Evolutionary conservation across 2,329 filamentous ascomycete genomes (phyloP).

Genomic region (Penicillium concentricum): DNA sequence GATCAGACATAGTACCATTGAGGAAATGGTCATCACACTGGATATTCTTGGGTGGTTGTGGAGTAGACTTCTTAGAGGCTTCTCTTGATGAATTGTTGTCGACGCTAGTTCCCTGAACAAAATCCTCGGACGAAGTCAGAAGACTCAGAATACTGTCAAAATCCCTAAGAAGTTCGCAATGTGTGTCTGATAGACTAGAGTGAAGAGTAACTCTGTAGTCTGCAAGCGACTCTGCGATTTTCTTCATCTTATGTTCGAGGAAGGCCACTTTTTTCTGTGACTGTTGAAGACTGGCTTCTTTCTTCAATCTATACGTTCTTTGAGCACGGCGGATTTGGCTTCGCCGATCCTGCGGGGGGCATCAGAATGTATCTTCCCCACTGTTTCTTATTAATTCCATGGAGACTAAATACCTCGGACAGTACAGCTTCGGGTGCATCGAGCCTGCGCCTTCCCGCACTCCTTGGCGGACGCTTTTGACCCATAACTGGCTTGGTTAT

Average conservation of each 20-base stretch:
- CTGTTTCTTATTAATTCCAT: not conserved
- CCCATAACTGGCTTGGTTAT: not conserved
- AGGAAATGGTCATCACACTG: not conserved
- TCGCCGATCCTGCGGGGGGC: not conserved
- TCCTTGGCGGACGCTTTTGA: not conserved
- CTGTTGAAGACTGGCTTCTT: not conserved
- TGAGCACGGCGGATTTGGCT: constrained; percentile 1
- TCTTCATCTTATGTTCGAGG: not conserved
- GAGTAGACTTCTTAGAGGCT: not conserved
- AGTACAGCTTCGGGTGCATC: not conserved
- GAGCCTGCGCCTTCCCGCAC: not conserved
- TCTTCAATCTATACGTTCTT: constrained; percentile 1
- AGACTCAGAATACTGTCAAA: not conserved
- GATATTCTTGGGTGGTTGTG: not conserved
- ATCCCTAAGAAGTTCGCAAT: not conserved
- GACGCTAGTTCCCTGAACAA: not conserved
- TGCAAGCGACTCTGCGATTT: not conserved
- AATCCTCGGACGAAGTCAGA: not conserved
- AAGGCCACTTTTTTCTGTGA: not conserved
- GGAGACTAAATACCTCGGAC: not conserved
- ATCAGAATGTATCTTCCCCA: not conserved
- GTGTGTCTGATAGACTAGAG: not conserved
- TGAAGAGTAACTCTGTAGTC: not conserved
- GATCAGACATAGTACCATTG: not conserved
- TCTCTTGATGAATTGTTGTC: not conserved